phyloP scores from a whole-genome alignment of 768 basidiomycete species.

The Trametes punicea region DNA sequence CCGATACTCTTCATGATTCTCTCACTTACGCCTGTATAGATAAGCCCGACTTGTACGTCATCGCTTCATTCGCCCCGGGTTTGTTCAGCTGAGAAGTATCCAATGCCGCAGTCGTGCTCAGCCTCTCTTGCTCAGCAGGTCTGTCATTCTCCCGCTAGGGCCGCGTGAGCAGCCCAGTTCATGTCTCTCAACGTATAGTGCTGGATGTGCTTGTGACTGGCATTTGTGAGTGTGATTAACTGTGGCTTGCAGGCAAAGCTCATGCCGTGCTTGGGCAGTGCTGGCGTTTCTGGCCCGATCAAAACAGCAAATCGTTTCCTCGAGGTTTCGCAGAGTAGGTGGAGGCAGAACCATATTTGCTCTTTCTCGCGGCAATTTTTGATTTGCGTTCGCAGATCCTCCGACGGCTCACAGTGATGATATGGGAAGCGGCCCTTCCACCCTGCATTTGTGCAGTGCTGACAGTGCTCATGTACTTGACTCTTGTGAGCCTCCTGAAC shows the following conservation, averaged over 20 bases:
- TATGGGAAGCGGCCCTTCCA: slow-evolving; percentile 30
- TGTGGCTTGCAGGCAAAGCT: too few relatives aligned
- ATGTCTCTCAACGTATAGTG: background rate
- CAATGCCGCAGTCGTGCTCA: slow-evolving; percentile 13
- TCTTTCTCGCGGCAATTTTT: background rate
- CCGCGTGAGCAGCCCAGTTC: background rate
- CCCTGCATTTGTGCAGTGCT: slow-evolving; percentile 28
- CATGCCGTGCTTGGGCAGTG: slow-evolving; percentile 2
- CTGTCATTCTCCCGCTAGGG: background rate
- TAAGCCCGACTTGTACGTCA: slow-evolving; percentile 15
- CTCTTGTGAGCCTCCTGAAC: slow-evolving; percentile 12
- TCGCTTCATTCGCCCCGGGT: background rate
- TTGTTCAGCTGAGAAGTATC: background rate
- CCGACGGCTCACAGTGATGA: slow-evolving; percentile 20
- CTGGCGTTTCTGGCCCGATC: slow-evolving; percentile 20
- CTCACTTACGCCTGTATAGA: background rate
- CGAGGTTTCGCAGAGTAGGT: slow-evolving; percentile 21
- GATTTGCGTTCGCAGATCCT: slow-evolving; percentile 13
- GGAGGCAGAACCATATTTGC: background rate
- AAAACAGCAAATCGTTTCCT: slow-evolving; percentile 20
- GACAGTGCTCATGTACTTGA: slow-evolving; percentile 21
- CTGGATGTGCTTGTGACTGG: slow-evolving; percentile 23
- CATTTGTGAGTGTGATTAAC: slow-evolving; percentile 9
- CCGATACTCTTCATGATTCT: background rate
- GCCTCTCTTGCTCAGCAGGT: slow-evolving; percentile 17